Percentiles rank a stretch among this genome's conserved stretches.
Evolutionary conservation across 495 filamentous ascomycete genomes (phyloP).

Genomic region (Xylaria acuta): DNA sequence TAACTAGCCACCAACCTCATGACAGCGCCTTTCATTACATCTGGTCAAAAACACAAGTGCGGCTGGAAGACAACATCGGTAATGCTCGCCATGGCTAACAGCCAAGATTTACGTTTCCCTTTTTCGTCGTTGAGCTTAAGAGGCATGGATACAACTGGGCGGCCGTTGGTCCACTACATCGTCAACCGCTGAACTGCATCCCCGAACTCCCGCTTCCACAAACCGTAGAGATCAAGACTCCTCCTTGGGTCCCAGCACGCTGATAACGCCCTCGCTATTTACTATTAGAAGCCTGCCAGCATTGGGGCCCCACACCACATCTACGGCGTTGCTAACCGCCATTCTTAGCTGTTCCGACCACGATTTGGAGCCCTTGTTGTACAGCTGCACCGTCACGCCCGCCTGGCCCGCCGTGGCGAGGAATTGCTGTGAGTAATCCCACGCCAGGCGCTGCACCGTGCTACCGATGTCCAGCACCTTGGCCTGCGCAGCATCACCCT

Average conservation of each 20-base stretch:
- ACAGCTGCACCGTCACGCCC: slow-evolving; percentile 86
- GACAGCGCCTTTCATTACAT: neutral
- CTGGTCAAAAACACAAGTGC: neutral
- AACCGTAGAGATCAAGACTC: slow-evolving; percentile 32
- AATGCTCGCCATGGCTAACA: neutral
- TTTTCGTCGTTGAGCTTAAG: neutral
- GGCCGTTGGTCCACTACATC: neutral
- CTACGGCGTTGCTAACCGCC: slow-evolving; percentile 73
- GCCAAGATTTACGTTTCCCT: neutral
- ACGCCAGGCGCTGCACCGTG: slow-evolving; percentile 71
- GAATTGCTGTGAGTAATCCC: slow-evolving; percentile 97
- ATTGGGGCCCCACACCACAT: slow-evolving; percentile 75
- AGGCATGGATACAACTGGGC: neutral
- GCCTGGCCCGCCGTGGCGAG: slow-evolving; percentile 80
- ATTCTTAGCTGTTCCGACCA: slow-evolving; percentile 88
- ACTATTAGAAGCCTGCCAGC: slow-evolving; percentile 78
- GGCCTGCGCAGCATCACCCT: slow-evolving; percentile 72
- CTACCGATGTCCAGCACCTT: slow-evolving; percentile 86
- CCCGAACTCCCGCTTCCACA: neutral
- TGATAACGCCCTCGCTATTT: slow-evolving; percentile 75
- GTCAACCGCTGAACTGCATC: neutral
- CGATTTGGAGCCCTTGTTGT: slow-evolving; percentile 77
- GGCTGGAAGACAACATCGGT: neutral
- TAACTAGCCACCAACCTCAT: neutral
- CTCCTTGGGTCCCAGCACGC: slow-evolving; percentile 58